These are phyloP conservation scores for Fusarium incarnatum DNA, from an alignment of 2,329 filamentous ascomycete genomes.

Conservation along the genomic window DNA sequence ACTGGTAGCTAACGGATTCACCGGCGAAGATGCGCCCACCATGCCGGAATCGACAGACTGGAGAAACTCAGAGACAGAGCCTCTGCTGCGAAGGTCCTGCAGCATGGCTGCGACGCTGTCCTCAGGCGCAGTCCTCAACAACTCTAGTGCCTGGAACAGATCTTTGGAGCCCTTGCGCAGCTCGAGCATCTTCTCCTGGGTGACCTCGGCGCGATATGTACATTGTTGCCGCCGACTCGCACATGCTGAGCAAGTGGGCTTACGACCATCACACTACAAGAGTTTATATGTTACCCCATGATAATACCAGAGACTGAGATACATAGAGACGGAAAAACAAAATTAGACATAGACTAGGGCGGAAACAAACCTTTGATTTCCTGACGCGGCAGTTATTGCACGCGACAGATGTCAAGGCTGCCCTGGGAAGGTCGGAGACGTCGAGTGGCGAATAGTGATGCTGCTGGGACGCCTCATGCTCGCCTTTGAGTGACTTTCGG, in stretches of 20 bases:
- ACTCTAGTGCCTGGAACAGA: constrained; percentile 14
- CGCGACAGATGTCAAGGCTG: constrained; percentile 21
- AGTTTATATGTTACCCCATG: constrained; percentile 4
- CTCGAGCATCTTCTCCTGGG: constrained; percentile 19
- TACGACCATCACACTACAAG: constrained; percentile 23
- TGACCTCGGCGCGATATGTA: constrained; percentile 21
- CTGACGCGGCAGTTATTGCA: constrained; percentile 22
- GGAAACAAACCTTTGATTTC: constrained; percentile 24
- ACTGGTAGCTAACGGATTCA: neutral
- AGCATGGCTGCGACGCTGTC: neutral
- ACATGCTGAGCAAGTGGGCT: constrained; percentile 24
- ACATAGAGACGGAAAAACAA: neutral
- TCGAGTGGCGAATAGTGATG: constrained; percentile 11
- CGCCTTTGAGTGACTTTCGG: neutral
- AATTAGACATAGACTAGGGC: no score
- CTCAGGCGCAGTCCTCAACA: neutral
- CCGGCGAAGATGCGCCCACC: neutral
- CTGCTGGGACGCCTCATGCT: neutral
- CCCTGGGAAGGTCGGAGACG: neutral
- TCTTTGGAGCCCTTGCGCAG: constrained; percentile 9
- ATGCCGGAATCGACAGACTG: neutral
- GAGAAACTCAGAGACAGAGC: constrained; percentile 13
- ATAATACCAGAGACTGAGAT: neutral
- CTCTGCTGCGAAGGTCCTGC: neutral
- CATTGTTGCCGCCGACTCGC: constrained; percentile 21